phyloP scores from a whole-genome alignment of 768 basidiomycete genomes.

The Leccinum boreale region DNA sequence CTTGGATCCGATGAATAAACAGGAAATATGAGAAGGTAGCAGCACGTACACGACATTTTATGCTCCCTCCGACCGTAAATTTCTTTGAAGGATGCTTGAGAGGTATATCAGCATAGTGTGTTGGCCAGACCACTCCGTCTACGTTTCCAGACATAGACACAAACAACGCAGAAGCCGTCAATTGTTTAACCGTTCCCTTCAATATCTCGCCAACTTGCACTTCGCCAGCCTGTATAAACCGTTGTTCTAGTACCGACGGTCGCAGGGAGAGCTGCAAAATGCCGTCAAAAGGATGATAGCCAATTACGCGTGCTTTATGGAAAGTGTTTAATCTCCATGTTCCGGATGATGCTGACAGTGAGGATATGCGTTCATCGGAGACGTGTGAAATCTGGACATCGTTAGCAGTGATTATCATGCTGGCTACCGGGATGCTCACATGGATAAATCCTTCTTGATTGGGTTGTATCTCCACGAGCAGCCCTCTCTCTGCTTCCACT shows the following conservation, averaged over 20 bases:
- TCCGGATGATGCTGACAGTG: conserved; percentile 66
- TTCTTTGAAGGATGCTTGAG: conserved; percentile 90
- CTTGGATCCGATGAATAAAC: conserved; percentile 34
- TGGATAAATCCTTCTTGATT: conserved; percentile 81
- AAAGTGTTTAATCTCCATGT: conserved; percentile 77
- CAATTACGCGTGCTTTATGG: conserved; percentile 85
- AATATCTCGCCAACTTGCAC: conserved; percentile 82
- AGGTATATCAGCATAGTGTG: conserved; percentile 92
- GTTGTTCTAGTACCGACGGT: conserved; percentile 77
- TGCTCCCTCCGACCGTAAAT: conserved; percentile 77
- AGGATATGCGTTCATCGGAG: conserved; percentile 85
- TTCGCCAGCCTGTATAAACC: conserved; percentile 79
- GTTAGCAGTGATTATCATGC: neutral
- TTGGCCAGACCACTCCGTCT: conserved; percentile 91
- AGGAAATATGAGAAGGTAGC: neutral
- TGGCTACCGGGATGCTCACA: conserved; percentile 46
- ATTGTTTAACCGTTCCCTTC: conserved; percentile 83
- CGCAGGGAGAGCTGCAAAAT: conserved; percentile 86
- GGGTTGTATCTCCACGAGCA: conserved; percentile 64
- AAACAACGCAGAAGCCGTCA: conserved; percentile 79
- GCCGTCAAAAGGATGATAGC: conserved; percentile 83
- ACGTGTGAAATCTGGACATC: conserved; percentile 81
- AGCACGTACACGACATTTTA: conserved; percentile 78
- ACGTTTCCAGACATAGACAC: conserved; percentile 83
- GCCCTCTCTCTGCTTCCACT: conserved; percentile 79